Conservation (phyloP, 2,329 filamentous ascomycete genomes). For the Fusarium sp. region DNA sequence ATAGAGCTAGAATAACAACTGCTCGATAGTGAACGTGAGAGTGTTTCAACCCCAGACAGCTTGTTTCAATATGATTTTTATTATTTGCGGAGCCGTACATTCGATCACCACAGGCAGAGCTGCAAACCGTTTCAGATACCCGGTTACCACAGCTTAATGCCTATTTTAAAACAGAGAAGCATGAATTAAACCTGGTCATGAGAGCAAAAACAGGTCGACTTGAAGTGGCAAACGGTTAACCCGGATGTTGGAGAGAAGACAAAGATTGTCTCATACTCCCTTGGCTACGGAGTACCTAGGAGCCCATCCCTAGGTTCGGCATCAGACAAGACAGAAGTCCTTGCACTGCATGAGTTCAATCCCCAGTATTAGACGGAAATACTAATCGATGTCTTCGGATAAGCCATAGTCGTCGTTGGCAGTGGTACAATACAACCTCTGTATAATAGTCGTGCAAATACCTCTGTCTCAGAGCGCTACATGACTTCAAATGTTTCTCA, state of each 20-base stretch:
- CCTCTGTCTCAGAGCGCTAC: too few species aligned
- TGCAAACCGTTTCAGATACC: not conserved
- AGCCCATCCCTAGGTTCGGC: not conserved
- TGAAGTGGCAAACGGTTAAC: not conserved
- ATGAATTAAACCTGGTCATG: not conserved
- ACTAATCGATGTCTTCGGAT: not conserved
- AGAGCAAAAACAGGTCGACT: not conserved
- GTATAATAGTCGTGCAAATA: too few species aligned
- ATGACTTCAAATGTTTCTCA: too few species aligned
- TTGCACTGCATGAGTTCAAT: not conserved
- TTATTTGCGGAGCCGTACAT: not conserved
- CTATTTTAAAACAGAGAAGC: not conserved
- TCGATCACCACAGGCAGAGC: not conserved
- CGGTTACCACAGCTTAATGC: not conserved
- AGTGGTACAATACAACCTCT: too few species aligned
- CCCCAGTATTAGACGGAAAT: not conserved
- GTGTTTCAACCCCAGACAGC: not conserved
- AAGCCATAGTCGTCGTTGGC: not conserved
- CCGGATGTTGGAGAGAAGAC: not conserved
- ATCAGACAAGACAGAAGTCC: not conserved
- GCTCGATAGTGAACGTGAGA: not conserved
- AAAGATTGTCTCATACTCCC: not conserved
- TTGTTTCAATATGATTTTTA: not conserved
- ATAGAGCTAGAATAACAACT: not conserved
- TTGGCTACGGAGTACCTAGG: not conserved